phyloP scores from a whole-genome alignment of 768 basidiomycete species.

The Psilocybe cyanescens region DNA sequence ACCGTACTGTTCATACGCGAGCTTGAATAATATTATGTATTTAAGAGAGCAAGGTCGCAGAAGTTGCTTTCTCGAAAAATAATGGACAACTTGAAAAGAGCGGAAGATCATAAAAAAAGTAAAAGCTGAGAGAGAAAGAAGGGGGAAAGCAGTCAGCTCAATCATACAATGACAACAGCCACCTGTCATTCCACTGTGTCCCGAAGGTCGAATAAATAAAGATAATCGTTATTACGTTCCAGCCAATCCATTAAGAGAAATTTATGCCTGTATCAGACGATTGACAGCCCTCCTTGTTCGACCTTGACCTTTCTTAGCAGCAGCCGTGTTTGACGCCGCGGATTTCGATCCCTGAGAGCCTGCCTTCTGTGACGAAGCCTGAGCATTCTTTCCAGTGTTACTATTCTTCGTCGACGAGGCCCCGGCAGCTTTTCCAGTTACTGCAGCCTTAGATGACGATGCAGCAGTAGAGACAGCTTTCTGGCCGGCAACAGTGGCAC shows the following conservation, averaged over 20 bases:
- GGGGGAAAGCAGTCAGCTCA: neutral
- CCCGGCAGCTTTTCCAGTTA: too few species aligned
- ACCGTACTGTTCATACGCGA: too few species aligned
- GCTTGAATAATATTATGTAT: too few species aligned
- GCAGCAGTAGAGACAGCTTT: too few species aligned
- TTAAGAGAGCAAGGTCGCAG: too few species aligned
- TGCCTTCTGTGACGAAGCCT: neutral
- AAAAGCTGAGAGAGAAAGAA: neutral
- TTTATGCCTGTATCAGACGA: neutral
- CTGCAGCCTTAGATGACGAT: too few species aligned
- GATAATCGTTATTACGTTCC: neutral
- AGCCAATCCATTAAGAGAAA: neutral
- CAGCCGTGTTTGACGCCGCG: neutral
- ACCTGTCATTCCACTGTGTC: neutral
- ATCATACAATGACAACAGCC: neutral
- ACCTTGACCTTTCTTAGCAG: neutral
- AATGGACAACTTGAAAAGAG: neutral
- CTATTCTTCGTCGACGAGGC: too few species aligned
- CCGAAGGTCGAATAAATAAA: neutral
- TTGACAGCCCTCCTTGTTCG: neutral
- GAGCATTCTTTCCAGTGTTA: neutral
- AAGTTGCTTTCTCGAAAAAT: too few species aligned
- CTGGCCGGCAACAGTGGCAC: too few species aligned
- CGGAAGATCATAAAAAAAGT: neutral
- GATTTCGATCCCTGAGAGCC: too few species aligned